These are phyloP conservation scores for Circinella umbellata DNA, from an alignment of 371 early-diverging fungal species.

Conservation along the genomic window DNA sequence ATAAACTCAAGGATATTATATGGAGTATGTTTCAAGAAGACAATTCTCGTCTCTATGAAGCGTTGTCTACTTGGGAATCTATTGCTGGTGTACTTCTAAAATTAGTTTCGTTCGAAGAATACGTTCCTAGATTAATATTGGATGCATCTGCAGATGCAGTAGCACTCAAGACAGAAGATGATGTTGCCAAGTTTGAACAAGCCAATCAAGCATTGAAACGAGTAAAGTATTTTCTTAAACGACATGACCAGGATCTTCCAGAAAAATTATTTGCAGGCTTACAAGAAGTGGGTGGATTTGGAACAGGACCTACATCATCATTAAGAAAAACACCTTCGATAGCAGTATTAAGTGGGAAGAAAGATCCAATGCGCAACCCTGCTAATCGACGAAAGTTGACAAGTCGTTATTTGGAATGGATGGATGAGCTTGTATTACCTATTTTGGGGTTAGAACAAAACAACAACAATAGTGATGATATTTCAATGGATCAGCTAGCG, in stretches of 20 bases:
- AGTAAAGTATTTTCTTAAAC: slow-evolving; percentile 33
- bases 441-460: slow-evolving; percentile 35
- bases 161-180: slow-evolving; percentile 31
- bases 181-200: slow-evolving; percentile 17
- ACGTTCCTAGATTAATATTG: slow-evolving; percentile 36
- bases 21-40: slow-evolving; percentile 34
- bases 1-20: slow-evolving; percentile 28
- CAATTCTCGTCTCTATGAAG: slow-evolving; percentile 30
- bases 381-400: slow-evolving; percentile 45
- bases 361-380: slow-evolving; percentile 34
- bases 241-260: slow-evolving; percentile 31
- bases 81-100: slow-evolving; percentile 38
- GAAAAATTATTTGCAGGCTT: slow-evolving; percentile 32
- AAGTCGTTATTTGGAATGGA: slow-evolving; percentile 44
- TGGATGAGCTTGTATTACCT: slow-evolving; percentile 48
- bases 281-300: slow-evolving; percentile 31
- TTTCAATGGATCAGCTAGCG: not conserved
- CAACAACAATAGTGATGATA: slow-evolving; percentile 23
- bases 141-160: slow-evolving; percentile 37
- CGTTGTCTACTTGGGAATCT: slow-evolving; percentile 40
- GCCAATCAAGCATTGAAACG: slow-evolving; percentile 34
- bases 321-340: slow-evolving; percentile 7
- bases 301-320: not conserved
- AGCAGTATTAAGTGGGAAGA: slow-evolving; percentile 17
- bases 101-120: slow-evolving; percentile 45